Evolutionary conservation across 2,329 filamentous ascomycete species (phyloP).

Genomic region (Teratosphaeria pseudoeucalypti): DNA sequence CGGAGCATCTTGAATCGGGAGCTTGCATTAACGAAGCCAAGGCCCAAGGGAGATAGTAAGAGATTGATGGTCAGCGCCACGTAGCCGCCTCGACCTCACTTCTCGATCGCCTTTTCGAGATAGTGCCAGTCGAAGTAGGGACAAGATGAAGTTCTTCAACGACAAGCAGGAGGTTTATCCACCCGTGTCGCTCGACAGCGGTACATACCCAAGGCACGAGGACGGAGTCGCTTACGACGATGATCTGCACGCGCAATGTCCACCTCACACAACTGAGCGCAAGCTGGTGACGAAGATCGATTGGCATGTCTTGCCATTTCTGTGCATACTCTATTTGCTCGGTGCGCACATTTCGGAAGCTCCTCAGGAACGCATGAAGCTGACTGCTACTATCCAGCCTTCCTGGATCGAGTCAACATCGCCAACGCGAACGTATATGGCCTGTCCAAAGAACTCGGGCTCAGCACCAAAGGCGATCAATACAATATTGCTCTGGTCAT

Average conservation of each 20-base stretch:
- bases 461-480: constrained; percentile 29
- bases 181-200: constrained; percentile 1
- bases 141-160: constrained; percentile 8
- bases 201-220: constrained; percentile 7
- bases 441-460: constrained; percentile 35
- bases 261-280: constrained; percentile 39
- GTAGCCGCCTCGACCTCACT: neutral
- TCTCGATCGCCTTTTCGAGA: neutral
- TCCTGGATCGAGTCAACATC: constrained; percentile 39
- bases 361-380: neutral
- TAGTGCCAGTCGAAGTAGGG: neutral
- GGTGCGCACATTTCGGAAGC: neutral
- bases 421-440: constrained; percentile 44
- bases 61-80: neutral
- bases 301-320: constrained; percentile 38
- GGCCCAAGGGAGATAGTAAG: neutral
- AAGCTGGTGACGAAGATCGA: constrained; percentile 37
- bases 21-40: neutral
- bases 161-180: constrained; percentile 5
- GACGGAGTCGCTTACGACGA: constrained; percentile 25
- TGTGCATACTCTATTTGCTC: constrained; percentile 42
- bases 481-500: constrained; percentile 44
- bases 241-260: constrained; percentile 32
- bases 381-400: constrained; percentile 6
- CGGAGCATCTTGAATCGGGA: neutral